Conservation (phyloP, 768 basidiomycete genomes). For the Xerocomellus amylosporus region DNA sequence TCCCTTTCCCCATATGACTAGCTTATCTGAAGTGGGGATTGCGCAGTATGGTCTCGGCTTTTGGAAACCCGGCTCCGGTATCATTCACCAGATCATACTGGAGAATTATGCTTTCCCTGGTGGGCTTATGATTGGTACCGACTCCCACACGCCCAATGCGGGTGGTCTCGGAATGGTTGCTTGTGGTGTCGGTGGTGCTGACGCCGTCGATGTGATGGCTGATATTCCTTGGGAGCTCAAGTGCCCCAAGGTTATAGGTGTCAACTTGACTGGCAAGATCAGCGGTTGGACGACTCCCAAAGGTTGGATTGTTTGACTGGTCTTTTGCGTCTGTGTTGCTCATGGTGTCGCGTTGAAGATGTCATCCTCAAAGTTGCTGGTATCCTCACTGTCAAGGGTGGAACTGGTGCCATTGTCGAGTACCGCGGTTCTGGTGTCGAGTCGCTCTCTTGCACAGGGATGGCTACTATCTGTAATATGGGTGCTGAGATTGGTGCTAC, state of each 20-base stretch:
- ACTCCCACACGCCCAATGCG: conserved; percentile 98
- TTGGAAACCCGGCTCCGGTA: conserved; percentile 99
- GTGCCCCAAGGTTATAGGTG: conserved; percentile 98
- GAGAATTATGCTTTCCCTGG: conserved; percentile 99
- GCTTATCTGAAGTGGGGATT: background rate
- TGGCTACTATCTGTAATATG: conserved; percentile 99
- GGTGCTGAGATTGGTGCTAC: conserved; percentile 99
- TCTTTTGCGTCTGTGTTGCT: background rate
- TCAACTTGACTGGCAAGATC: conserved; percentile 94
- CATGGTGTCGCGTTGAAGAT: conserved; percentile 45
- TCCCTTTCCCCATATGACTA: background rate
- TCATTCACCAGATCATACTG: conserved; percentile 98
- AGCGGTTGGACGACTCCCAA: conserved; percentile 97
- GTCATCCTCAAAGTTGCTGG: conserved; percentile 99
- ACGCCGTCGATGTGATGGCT: conserved; percentile 99
- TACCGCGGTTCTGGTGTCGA: conserved; percentile 95
- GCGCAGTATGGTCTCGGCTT: conserved; percentile 94
- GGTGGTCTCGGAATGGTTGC: conserved; percentile 99
- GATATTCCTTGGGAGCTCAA: conserved; percentile 98
- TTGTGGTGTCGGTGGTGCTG: conserved; percentile 98
- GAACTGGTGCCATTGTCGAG: conserved; percentile 98
- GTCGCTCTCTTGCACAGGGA: conserved; percentile 95
- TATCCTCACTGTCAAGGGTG: conserved; percentile 98
- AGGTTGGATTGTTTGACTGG: conserved; percentile 45
- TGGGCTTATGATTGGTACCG: conserved; percentile 99